A percentile compares a stretch with the other conserved stretches of the same genome.
These are phyloP conservation scores for Phytophthora tubulina DNA, from an alignment of 352 stramenopile genomes.

Conservation along the genomic window DNA sequence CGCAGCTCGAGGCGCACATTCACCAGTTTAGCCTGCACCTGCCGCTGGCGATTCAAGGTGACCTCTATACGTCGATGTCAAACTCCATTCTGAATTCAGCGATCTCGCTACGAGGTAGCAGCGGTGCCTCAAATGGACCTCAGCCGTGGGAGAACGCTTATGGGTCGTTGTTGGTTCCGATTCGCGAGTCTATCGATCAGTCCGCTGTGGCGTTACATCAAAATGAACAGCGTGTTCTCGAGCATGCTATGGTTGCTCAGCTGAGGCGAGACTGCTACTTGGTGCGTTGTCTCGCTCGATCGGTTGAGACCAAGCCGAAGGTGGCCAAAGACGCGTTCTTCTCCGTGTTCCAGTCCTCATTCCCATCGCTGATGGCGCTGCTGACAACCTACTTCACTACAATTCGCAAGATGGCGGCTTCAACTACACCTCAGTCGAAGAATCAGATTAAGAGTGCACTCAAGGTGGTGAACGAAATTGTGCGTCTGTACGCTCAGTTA, in stretches of 20 bases:
- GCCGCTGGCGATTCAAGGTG: slow-evolving; percentile 73
- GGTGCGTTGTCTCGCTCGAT: slow-evolving; percentile 70
- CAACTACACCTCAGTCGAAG: slow-evolving; percentile 42
- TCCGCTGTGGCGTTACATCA: slow-evolving; percentile 75
- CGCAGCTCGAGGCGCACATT: slow-evolving; percentile 72
- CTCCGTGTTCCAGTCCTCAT: slow-evolving; percentile 61
- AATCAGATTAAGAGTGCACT: slow-evolving; percentile 69
- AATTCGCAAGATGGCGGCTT: slow-evolving; percentile 61
- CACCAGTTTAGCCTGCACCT: slow-evolving; percentile 81
- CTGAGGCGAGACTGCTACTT: slow-evolving; percentile 78
- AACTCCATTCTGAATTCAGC: slow-evolving; percentile 84
- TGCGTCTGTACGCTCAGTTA: slow-evolving; percentile 78
- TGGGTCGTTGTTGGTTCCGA: slow-evolving; percentile 66
- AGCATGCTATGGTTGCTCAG: slow-evolving; percentile 70
- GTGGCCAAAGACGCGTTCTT: slow-evolving; percentile 81
- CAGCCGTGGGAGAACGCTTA: slow-evolving; percentile 69
- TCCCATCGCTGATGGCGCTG: slow-evolving; percentile 71
- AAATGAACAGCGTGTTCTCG: slow-evolving; percentile 76
- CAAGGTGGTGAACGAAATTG: slow-evolving; percentile 84
- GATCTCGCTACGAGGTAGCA: slow-evolving; percentile 66
- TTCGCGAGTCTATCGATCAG: slow-evolving; percentile 75
- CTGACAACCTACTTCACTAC: slow-evolving; percentile 75
- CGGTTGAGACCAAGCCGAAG: slow-evolving; percentile 81
- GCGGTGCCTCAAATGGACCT: slow-evolving; percentile 22
- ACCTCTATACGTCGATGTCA: slow-evolving; percentile 84